A percentile compares a stretch with the other conserved stretches of the same genome.
phyloP scores from a whole-genome alignment of 2,329 filamentous ascomycete species.

The Lasiodiplodia sp. region DNA sequence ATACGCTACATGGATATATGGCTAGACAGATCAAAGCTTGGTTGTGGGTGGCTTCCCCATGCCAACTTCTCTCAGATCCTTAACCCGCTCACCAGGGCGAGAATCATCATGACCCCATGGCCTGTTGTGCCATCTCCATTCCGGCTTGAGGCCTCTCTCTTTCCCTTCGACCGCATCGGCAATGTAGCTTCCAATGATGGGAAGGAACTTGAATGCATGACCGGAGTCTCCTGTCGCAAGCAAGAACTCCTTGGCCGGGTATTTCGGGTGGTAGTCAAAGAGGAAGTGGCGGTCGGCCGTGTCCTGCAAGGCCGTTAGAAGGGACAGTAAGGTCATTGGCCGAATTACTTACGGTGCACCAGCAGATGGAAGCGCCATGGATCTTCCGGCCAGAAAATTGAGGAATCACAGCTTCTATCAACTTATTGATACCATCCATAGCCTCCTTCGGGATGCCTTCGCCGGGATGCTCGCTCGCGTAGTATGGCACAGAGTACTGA shows the following conservation, averaged over 20 bases:
- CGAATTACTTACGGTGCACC: constrained; percentile 30
- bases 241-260: constrained; percentile 33
- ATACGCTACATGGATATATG: background rate
- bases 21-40: background rate
- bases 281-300: constrained; percentile 40
- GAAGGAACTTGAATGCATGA: constrained; percentile 45
- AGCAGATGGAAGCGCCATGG: constrained; percentile 29
- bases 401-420: constrained; percentile 53
- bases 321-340: too few species aligned
- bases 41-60: constrained; percentile 14
- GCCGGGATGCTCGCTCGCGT: constrained; percentile 29
- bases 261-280: constrained; percentile 35
- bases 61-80: constrained; percentile 33
- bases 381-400: constrained; percentile 48
- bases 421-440: constrained; percentile 39
- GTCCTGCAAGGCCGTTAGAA: constrained; percentile 13
- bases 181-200: constrained; percentile 40
- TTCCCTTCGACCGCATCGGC: constrained; percentile 39
- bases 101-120: constrained; percentile 31
- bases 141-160: constrained; percentile 29
- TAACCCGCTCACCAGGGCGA: constrained; percentile 32
- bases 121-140: constrained; percentile 26
- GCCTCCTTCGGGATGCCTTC: constrained; percentile 40
- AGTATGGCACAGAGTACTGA: constrained; percentile 25
- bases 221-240: constrained; percentile 42